Base-by-base conservation (phyloP, 2,329 filamentous ascomycete genomes). In the Keithomyces neogunnii region DNA sequence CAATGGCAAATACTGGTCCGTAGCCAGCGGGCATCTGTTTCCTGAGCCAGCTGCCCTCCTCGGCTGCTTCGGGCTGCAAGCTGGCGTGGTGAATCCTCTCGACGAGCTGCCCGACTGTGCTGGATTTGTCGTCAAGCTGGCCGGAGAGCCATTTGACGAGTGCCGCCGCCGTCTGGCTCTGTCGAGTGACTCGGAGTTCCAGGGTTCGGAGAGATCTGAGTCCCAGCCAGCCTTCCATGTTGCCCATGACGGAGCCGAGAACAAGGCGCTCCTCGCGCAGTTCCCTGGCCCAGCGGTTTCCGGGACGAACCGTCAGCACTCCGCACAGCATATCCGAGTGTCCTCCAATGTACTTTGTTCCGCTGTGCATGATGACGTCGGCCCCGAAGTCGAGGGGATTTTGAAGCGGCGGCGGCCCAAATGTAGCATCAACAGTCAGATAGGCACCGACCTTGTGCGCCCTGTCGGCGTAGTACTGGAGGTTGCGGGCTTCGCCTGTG, bases 271-370 rank as follows among this genome's bases (percentile, higher is more conserved):
- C 92, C 1, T 67, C 64, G 45, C 76, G 71, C 61, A 97, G 70
- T 28, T 69, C 72, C 32, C 66, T 64, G n/a, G 81, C 66, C 85
- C 85, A 88, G 4, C 75, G 60, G 45, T 69, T 69, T 38, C 67
- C 67, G 13, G 78, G 77, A 48, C 78, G 73, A 5, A 90, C 79
- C 0, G 82, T 81, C 31, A 99, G 71, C 19, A 95, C 85, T 28
- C 93, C 93, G 63, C 88, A 95, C 5, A 97, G 80, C 77, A 97
- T 78, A 69, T 99, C 93, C 57, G 86, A 92, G 71, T 99, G 93
- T 0, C 93, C 93, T 26, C 93, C 93, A 58, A 99, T 82, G 69
- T 97, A 99, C 75, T 97, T 99, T 19, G 91, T 96, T 3, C 90
- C 93, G 48, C 81, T 86, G 70, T 99, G 93, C 88, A 97, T 87